phyloP scores from a whole-genome alignment of 352 stramenopile genomes.

The Pythium grandisporangium region DNA sequence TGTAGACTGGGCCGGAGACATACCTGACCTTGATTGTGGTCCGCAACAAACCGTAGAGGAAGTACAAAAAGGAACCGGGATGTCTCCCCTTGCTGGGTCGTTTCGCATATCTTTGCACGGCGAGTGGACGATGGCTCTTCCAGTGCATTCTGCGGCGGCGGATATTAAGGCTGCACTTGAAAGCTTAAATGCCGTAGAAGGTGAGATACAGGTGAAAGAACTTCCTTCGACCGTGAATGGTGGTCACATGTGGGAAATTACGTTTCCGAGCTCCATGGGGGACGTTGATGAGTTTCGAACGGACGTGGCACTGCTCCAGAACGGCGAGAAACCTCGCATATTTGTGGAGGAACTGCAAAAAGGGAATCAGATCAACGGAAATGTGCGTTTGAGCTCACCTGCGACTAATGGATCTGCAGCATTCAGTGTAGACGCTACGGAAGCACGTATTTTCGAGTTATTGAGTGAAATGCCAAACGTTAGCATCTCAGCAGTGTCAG shows the following conservation, averaged over 20 bases:
- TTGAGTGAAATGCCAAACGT: background rate
- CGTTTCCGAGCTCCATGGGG: constrained; percentile 25
- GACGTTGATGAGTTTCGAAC: constrained; percentile 15
- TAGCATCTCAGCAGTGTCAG: background rate
- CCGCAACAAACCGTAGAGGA: constrained; percentile 27
- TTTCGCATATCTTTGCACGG: constrained; percentile 21
- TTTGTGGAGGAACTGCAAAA: constrained; percentile 8
- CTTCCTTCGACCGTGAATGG: constrained; percentile 14
- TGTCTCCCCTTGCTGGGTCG: constrained; percentile 15
- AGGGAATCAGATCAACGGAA: constrained; percentile 23
- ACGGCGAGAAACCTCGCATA: constrained; percentile 14
- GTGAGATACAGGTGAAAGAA: constrained; percentile 24
- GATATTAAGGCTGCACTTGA: constrained; percentile 24
- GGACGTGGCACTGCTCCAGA: constrained; percentile 11
- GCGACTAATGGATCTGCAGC: constrained; percentile 9
- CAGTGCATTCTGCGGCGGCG: constrained; percentile 12
- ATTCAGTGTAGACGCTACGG: constrained; percentile 14
- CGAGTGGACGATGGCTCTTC: constrained; percentile 17
- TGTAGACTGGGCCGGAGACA: constrained; percentile 27
- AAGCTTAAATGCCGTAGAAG: constrained; percentile 8
- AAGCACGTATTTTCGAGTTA: constrained; percentile 7
- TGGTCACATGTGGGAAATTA: constrained; percentile 28
- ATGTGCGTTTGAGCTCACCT: constrained; percentile 7
- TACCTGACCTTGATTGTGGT: constrained; percentile 26
- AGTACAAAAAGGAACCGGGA: constrained; percentile 20